Evolutionary conservation across 768 basidiomycete species (phyloP), one percentile per base, ranked within the genome.

Genomic region (Hygrocybe coccinea): DNA sequence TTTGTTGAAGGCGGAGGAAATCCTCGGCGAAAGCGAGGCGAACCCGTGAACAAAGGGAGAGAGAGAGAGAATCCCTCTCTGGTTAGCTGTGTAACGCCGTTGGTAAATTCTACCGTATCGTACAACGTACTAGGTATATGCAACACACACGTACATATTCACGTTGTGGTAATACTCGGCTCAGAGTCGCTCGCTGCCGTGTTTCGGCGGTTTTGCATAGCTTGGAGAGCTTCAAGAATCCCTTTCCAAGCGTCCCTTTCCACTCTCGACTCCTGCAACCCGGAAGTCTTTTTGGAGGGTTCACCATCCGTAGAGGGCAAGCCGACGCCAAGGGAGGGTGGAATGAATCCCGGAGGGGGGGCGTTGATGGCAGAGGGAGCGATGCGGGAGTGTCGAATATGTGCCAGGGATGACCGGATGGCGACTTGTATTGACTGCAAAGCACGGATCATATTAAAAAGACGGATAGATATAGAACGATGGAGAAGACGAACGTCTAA

Each of bases 311-410:
- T 59, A 10, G 75, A 62, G 2, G 89, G 87, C 51, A 88, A 76
- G 3, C 87, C 86, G 11, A 90, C 87, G 5, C 89, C 89, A 14
- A 89, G 81, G 6, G 87, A 85, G 3, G 89, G 85, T 5, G 89
- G 89, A 9, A 90, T 73, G 65, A 89, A 88, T 24, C 81, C 82
- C 0, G 77, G 79, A 5, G 83, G 79, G 34, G 88, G 88, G 1
- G 89, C 89, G 48, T 85, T 86, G 63, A 92, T 89, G n/a, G 88
- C 85, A n/a, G 88, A 87, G 8, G 89, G 89, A 39, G 89, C 86
- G 64, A 91, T 89, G 60, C 89, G 84, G 9, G 88, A 86, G 63
- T 87, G 83, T 10, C 88, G 79, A 56, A 92, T 86, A 61, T 91
- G 88, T 15, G 89, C 89, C 57, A 91, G 74, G 3, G 86, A 86